Evolutionary conservation across 208 protist species (phyloP).

Genomic region (Phytomonas serpens): DNA sequence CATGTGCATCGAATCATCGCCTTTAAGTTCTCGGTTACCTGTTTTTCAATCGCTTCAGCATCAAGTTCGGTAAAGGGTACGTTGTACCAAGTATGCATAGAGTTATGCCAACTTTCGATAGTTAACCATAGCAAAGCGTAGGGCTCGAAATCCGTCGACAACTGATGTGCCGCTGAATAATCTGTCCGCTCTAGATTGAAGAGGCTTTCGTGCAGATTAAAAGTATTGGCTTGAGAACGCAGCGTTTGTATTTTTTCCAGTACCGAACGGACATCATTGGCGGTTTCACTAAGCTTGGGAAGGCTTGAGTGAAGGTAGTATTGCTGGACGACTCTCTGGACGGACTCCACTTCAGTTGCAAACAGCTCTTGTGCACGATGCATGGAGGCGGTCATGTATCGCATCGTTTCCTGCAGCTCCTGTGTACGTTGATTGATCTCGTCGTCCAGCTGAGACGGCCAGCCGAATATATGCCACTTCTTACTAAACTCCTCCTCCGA

Average conservation of each 20-base stretch:
- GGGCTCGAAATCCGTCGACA: conserved; percentile 94
- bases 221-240: conserved; percentile 82
- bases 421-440: conserved; percentile 85
- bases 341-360: conserved; percentile 56
- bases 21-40: conserved; percentile 62
- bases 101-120: conserved; percentile 79
- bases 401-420: conserved; percentile 90
- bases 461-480: conserved; percentile 88
- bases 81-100: conserved; percentile 75
- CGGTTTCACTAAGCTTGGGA: conserved; percentile 79
- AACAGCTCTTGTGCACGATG: conserved; percentile 82
- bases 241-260: conserved; percentile 80
- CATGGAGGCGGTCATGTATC: conserved; percentile 73
- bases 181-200: conserved; percentile 92
- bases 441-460: conserved; percentile 87
- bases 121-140: conserved; percentile 94
- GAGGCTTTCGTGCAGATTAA: conserved; percentile 93
- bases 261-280: conserved; percentile 78
- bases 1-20: conserved; percentile 84
- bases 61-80: conserved; percentile 81
- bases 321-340: conserved; percentile 64
- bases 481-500: conserved; percentile 91
- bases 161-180: conserved; percentile 82
- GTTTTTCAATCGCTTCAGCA: conserved; percentile 87
- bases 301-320: conserved; percentile 90